Percentiles rank a stretch among this genome's conserved stretches.
phyloP scores from a whole-genome alignment of 2,329 filamentous ascomycete species.

The Aspergillus bombycis region DNA sequence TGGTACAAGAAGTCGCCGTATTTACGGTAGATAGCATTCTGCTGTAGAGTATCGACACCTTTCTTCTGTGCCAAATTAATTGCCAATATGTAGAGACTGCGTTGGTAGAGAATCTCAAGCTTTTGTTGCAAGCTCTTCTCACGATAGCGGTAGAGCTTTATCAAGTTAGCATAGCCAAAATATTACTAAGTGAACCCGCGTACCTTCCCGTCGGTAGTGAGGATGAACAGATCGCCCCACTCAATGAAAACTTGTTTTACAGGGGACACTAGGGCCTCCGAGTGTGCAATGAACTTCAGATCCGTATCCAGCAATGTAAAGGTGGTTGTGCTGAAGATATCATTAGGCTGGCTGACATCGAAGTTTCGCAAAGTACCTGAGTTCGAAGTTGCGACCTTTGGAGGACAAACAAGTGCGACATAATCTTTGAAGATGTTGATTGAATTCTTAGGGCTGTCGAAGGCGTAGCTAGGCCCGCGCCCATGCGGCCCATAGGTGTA shows the following conservation, averaged over 20 bases:
- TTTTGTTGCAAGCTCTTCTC: constrained; percentile 90
- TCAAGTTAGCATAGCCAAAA: constrained; percentile 25
- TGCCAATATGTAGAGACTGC: constrained; percentile 87
- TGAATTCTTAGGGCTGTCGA: constrained; percentile 85
- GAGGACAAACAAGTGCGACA: constrained; percentile 82
- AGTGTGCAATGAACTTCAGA: constrained; percentile 85
- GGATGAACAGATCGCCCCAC: constrained; percentile 90
- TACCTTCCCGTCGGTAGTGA: constrained; percentile 91
- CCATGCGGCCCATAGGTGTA: constrained; percentile 90
- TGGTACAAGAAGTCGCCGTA: constrained; percentile 95
- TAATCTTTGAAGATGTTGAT: constrained; percentile 83
- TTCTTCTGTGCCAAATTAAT: constrained; percentile 92
- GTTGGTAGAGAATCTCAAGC: constrained; percentile 88
- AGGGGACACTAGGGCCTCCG: constrained; percentile 79
- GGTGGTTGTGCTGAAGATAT: constrained; percentile 81
- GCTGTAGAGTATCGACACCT: constrained; percentile 76
- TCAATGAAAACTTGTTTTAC: constrained; percentile 80
- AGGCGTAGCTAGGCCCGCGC: constrained; percentile 83
- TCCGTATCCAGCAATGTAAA: constrained; percentile 93
- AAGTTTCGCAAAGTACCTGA: constrained; percentile 72
- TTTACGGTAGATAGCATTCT: constrained; percentile 88
- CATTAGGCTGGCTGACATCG: constrained; percentile 71
- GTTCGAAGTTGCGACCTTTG: constrained; percentile 58
- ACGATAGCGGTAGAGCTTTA: constrained; percentile 79
- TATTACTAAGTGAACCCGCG: constrained; percentile 18